These are phyloP conservation scores for Heteromeles arbutifolia DNA, from an alignment of 306 rosid genomes.

Conservation along the genomic window DNA sequence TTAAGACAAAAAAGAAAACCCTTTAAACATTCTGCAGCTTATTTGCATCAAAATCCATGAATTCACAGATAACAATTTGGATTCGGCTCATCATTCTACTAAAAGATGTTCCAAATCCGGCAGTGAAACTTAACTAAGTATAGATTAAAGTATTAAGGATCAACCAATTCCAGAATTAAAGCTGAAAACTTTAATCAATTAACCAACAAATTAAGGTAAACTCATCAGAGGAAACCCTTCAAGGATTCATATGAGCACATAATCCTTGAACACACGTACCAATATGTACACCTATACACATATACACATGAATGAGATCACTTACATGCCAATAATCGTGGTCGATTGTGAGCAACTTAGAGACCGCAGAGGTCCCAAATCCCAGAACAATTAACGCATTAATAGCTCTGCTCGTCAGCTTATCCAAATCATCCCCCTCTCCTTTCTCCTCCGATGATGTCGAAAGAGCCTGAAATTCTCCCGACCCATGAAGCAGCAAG, in stretches of 20 bases:
- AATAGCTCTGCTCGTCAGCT: constrained; percentile 40
- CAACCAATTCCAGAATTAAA: not conserved
- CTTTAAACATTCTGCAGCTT: not conserved
- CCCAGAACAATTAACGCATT: constrained; percentile 77
- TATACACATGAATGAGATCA: not conserved
- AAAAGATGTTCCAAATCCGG: not conserved
- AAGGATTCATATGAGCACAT: not conserved
- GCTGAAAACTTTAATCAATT: too few relatives aligned
- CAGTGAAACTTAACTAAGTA: not conserved
- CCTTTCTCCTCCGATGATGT: constrained; percentile 18
- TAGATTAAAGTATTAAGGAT: not conserved
- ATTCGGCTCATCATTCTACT: not conserved
- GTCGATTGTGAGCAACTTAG: constrained; percentile 82
- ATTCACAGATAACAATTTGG: not conserved
- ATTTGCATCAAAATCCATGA: not conserved
- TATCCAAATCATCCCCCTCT: constrained; percentile 28
- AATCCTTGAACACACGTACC: too few relatives aligned
- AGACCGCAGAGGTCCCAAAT: constrained; percentile 74
- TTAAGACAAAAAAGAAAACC: not conserved
- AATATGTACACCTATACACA: too few relatives aligned
- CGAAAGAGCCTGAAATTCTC: constrained; percentile 27
- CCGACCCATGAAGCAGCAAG: constrained; percentile 26
- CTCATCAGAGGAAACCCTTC: not conserved
- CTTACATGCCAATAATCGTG: constrained; percentile 92
- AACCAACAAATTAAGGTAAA: not conserved